phyloP scores from a whole-genome alignment of 345 rosid species.

The Microthlaspi erraticum region DNA sequence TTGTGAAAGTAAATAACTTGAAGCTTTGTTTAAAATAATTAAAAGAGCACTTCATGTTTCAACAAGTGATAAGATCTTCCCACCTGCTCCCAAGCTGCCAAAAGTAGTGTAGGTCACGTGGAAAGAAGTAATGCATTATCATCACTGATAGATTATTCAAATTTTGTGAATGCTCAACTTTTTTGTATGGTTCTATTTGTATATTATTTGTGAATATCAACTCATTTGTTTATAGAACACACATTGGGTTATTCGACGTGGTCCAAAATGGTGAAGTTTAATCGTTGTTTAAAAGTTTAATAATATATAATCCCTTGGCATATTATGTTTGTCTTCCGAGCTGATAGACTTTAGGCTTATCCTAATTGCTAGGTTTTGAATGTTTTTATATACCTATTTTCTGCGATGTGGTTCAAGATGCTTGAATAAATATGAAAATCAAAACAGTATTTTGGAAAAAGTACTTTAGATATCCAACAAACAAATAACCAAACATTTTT shows the following conservation, averaged over 20 bases:
- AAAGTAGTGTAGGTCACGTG: constrained; percentile 33
- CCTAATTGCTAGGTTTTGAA: background rate
- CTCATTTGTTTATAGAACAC: background rate
- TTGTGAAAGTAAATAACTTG: no score
- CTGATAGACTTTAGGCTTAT: constrained; percentile 1
- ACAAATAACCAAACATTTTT: background rate
- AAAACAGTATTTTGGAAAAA: background rate
- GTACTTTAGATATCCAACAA: background rate
- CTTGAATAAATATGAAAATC: no score
- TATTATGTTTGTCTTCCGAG: background rate
- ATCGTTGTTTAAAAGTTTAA: background rate
- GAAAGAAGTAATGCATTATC: constrained; percentile 17
- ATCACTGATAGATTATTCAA: constrained; percentile 7
- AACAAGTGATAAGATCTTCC: constrained; percentile 24
- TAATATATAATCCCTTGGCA: constrained; percentile 6
- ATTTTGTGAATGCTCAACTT: background rate
- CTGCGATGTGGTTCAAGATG: no score
- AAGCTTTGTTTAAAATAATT: no score
- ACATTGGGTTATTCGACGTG: constrained; percentile 19
- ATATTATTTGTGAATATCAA: background rate
- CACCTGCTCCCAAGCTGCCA: constrained; percentile 38
- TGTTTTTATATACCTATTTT: background rate
- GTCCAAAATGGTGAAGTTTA: background rate
- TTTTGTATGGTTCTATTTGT: background rate
- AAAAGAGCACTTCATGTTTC: constrained; percentile 4